phyloP scores from a whole-genome alignment of 768 basidiomycete genomes.

The Pisolithus albus region DNA sequence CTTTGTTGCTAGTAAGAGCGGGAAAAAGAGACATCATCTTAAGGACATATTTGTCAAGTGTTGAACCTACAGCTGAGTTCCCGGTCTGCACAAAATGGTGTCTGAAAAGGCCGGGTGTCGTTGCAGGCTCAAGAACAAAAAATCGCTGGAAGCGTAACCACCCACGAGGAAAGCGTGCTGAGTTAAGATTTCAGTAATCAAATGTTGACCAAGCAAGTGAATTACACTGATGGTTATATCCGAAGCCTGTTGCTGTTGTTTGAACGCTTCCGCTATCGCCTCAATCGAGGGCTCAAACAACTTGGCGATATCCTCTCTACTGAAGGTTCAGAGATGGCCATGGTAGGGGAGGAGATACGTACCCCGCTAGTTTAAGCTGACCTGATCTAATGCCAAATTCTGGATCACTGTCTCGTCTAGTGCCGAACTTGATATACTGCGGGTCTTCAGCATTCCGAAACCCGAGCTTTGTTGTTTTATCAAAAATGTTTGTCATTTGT shows the following conservation, averaged over 20 bases:
- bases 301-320: slow-evolving; percentile 29
- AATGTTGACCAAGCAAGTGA: not conserved
- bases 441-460: slow-evolving; percentile 31
- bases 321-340: not conserved
- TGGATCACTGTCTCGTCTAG: slow-evolving; percentile 27
- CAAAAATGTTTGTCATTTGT: slow-evolving; percentile 29
- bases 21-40: not conserved
- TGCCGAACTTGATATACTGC: slow-evolving; percentile 36
- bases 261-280: slow-evolving; percentile 29
- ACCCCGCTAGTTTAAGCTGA: slow-evolving; percentile 33
- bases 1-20: slow-evolving; percentile 31
- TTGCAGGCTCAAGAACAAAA: slow-evolving; percentile 37
- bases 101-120: slow-evolving; percentile 28
- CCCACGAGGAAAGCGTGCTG: slow-evolving; percentile 44
- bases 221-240: slow-evolving; percentile 22
- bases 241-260: slow-evolving; percentile 19
- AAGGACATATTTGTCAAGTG: not conserved
- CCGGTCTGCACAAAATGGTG: slow-evolving; percentile 39
- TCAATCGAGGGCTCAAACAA: slow-evolving; percentile 40
- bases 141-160: slow-evolving; percentile 44
- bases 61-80: slow-evolving; percentile 40
- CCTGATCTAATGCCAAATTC: slow-evolving; percentile 31
- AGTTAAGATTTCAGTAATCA: not conserved
- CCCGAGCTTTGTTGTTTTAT: slow-evolving; percentile 31
- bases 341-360: not conserved